Percentiles rank a stretch among this genome's conserved stretches.
Evolutionary conservation across 495 filamentous ascomycete genomes (phyloP).

Genomic region (Mycothermus thermophilus): DNA sequence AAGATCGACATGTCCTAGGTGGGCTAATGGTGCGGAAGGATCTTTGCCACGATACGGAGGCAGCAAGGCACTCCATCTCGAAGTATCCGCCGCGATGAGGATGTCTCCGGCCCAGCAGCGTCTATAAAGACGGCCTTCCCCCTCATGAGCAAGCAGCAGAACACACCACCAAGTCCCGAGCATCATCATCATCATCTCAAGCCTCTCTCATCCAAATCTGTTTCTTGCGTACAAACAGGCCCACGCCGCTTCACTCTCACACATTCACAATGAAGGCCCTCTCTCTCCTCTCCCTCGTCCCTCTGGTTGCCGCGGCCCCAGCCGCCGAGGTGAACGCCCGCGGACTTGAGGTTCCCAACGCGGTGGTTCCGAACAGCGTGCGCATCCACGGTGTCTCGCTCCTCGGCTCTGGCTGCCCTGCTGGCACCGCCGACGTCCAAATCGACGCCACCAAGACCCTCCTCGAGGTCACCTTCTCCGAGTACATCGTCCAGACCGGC

Average conservation of each 20-base stretch:
- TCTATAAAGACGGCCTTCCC: background rate
- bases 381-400: conserved; percentile 23
- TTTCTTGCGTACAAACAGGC: background rate
- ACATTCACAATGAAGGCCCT: conserved; percentile 1
- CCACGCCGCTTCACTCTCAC: background rate
- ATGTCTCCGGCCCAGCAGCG: background rate
- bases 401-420: conserved; percentile 9
- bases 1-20: background rate
- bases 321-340: background rate
- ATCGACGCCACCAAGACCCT: conserved; percentile 11
- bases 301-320: conserved; percentile 5
- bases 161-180: background rate
- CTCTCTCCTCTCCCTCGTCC: conserved; percentile 1
- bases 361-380: conserved; percentile 8
- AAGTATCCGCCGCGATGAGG: background rate
- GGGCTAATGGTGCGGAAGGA: background rate
- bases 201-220: background rate
- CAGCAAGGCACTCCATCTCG: background rate
- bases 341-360: conserved; percentile 1
- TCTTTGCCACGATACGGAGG: background rate
- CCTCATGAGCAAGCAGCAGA: too few relatives aligned
- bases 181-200: background rate
- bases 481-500: conserved; percentile 11
- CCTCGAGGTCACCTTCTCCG: conserved; percentile 9
- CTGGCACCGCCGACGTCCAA: conserved; percentile 10